phyloP scores from a whole-genome alignment of 2,329 filamentous ascomycete species.

The Pyrenophora teres region DNA sequence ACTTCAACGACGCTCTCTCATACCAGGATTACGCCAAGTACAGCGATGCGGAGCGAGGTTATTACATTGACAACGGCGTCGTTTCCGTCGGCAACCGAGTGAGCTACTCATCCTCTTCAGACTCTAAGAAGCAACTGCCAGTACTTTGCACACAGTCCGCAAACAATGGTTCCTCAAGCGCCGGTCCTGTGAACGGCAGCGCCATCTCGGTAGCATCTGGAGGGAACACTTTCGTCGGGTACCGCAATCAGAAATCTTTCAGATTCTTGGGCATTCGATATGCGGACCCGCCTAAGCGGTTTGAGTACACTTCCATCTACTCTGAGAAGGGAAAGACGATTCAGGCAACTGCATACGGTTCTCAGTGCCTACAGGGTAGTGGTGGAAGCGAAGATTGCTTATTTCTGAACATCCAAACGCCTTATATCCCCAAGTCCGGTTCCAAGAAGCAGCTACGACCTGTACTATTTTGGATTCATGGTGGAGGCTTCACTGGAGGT shows the following conservation, averaged over 20 bases:
- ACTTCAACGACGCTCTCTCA: conserved; percentile 53
- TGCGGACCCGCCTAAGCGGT: conserved; percentile 50
- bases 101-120: conserved; percentile 38
- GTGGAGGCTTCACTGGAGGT: conserved; percentile 62
- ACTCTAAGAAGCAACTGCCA: conserved; percentile 45
- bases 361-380: conserved; percentile 50
- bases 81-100: conserved; percentile 46
- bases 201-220: conserved; percentile 48
- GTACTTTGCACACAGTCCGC: conserved; percentile 59
- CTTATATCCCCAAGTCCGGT: conserved; percentile 44
- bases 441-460: conserved; percentile 50
- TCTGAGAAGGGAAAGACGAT: conserved; percentile 53
- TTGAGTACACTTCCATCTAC: conserved; percentile 55
- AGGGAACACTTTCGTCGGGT: conserved; percentile 57
- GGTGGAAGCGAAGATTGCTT: conserved; percentile 55
- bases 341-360: conserved; percentile 53
- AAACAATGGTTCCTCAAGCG: conserved; percentile 41
- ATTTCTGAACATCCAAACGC: conserved; percentile 56
- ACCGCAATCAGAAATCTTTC: conserved; percentile 57
- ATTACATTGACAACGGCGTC: conserved; percentile 51
- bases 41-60: conserved; percentile 45
- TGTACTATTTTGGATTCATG: conserved; percentile 60
- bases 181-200: conserved; percentile 29
- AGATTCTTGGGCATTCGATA: conserved; percentile 55
- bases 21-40: conserved; percentile 53